Evolutionary conservation across 2,329 filamentous ascomycete genomes (phyloP).

Genomic region (Tolypocladium guangdongense): DNA sequence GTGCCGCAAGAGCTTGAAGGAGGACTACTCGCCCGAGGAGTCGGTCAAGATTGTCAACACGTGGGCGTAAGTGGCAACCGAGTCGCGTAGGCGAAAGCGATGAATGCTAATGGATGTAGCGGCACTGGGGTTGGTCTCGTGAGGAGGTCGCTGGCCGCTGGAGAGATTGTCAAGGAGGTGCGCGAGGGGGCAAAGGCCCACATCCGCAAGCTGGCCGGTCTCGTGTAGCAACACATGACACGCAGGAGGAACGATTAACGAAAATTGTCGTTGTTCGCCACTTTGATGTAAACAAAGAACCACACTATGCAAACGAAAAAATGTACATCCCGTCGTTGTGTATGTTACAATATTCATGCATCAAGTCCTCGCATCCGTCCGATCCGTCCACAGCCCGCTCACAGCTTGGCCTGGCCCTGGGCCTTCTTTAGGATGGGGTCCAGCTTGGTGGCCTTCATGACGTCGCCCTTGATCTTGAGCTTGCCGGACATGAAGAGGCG

Average conservation of each 20-base stretch:
- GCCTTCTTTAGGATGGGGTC: constrained; percentile 87
- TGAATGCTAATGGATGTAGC: constrained; percentile 8
- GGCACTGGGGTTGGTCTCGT: constrained; percentile 35
- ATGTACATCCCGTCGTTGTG: background rate
- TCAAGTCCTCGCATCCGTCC: background rate
- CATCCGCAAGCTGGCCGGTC: constrained; percentile 17
- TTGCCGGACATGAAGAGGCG: constrained; percentile 96
- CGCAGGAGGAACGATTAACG: background rate
- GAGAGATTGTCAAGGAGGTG: constrained; percentile 31
- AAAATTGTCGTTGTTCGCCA: background rate
- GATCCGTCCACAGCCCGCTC: constrained; percentile 18
- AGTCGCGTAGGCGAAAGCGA: background rate
- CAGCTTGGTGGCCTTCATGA: constrained; percentile 98
- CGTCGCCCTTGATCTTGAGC: constrained; percentile 94
- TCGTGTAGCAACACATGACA: constrained; percentile 3
- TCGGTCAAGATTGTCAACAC: constrained; percentile 20
- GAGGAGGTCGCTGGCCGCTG: constrained; percentile 27
- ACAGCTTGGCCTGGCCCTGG: constrained; percentile 75
- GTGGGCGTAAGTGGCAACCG: constrained; percentile 23
- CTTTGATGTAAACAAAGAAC: background rate
- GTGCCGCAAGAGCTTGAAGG: constrained; percentile 25
- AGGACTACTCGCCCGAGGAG: constrained; percentile 24
- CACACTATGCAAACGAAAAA: background rate
- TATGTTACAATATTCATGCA: background rate
- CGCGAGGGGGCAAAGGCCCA: constrained; percentile 24